Percentiles rank a stretch among this genome's conserved stretches.
phyloP scores from a whole-genome alignment of 129 eudicot genomes.

The Scalesia atractyloides region DNA sequence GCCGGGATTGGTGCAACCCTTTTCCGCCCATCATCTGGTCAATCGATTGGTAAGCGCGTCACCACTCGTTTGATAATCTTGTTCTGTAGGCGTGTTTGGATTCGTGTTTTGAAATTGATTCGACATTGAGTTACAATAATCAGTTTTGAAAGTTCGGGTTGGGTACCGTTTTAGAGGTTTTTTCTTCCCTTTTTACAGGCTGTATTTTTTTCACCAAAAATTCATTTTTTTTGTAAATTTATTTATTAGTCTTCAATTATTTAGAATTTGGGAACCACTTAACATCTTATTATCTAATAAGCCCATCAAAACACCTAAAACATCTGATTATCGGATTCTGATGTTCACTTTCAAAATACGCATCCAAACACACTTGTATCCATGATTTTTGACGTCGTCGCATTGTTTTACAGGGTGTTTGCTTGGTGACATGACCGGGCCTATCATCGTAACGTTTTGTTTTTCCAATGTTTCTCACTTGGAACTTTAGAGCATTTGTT shows the following conservation, averaged over 20 bases:
- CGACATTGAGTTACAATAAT: background rate
- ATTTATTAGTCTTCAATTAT: background rate
- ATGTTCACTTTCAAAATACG: background rate
- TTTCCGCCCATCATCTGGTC: conserved; percentile 80
- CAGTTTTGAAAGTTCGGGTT: background rate
- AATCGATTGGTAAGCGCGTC: conserved; percentile 63
- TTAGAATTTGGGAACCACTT: background rate
- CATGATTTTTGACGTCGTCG: conserved; percentile 1
- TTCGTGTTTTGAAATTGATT: background rate
- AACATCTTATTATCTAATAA: background rate
- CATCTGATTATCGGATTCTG: background rate
- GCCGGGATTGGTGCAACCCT: conserved; percentile 80
- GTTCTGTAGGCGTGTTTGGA: background rate
- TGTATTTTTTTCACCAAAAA: background rate
- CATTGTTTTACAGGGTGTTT: conserved; percentile 63
- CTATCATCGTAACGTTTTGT: conserved; percentile 56
- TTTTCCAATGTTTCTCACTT: conserved; percentile 36
- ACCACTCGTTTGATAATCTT: background rate
- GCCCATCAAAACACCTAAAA: background rate
- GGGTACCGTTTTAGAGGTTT: background rate
- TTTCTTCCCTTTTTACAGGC: background rate
- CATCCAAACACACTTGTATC: background rate
- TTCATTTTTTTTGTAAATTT: background rate
- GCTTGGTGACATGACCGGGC: conserved; percentile 81
- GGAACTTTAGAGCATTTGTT: conserved; percentile 30